Conservation (phyloP, 192 early-diverging fungal genomes). For the Backusella mclennaniae region DNA sequence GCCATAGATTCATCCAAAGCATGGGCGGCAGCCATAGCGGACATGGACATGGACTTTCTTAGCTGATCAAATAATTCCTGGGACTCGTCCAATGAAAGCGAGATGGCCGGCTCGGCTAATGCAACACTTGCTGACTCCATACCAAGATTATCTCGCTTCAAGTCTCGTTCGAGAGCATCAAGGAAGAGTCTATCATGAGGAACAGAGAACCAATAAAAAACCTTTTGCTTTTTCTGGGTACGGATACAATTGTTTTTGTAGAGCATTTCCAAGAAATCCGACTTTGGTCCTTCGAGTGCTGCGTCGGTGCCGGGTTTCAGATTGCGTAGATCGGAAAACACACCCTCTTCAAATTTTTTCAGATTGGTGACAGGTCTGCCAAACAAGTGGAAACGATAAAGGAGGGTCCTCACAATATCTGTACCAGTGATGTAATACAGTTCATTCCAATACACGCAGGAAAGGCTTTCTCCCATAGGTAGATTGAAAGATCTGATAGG, state of each 20-base stretch:
- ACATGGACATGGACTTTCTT: constrained; percentile 26
- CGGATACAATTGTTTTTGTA: constrained; percentile 96
- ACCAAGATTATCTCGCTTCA: constrained; percentile 88
- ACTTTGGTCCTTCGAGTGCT: constrained; percentile 87
- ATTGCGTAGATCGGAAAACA: constrained; percentile 94
- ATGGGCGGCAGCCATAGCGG: constrained; percentile 14
- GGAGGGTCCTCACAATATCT: constrained; percentile 90
- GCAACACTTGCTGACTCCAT: constrained; percentile 80
- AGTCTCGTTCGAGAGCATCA: constrained; percentile 93
- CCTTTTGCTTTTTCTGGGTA: constrained; percentile 99
- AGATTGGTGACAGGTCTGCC: constrained; percentile 81
- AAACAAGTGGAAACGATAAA: constrained; percentile 90
- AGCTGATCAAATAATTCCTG: constrained; percentile 33
- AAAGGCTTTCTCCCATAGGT: constrained; percentile 84
- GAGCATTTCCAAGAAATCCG: constrained; percentile 91
- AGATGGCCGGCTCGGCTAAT: constrained; percentile 61
- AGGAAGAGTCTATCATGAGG: constrained; percentile 92
- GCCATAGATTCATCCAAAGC: constrained; percentile 6
- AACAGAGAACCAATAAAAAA: constrained; percentile 97
- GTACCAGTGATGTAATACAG: constrained; percentile 95
- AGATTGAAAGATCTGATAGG: constrained; percentile 59
- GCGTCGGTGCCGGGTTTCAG: constrained; percentile 93
- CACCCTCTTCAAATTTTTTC: constrained; percentile 99
- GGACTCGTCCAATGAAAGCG: constrained; percentile 36
- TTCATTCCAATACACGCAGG: constrained; percentile 93